Evolutionary conservation across 305 asterid genomes (phyloP), one percentile per base, ranked within the genome.

Genomic region (Solanum hybrid): DNA sequence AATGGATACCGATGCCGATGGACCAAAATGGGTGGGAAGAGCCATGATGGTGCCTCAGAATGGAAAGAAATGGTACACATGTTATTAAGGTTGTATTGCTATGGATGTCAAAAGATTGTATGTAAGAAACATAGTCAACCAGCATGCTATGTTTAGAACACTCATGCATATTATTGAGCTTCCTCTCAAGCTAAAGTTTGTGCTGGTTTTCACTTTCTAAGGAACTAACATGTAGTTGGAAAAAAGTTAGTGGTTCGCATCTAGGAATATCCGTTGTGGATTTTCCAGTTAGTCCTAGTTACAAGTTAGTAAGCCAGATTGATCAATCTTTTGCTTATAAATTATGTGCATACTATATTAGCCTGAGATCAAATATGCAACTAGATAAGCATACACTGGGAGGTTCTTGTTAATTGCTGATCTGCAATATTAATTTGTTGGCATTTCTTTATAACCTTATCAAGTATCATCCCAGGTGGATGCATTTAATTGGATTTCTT

Each of bases 401-500:
- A 78, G 51, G 85, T 78, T 78, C 87, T 82, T 2, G 87, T 1
- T 42, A 2, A 18, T 2, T 82, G 71, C 39, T 83, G 39, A 83
- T 83, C 40, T 42, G 51, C 87, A 83, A 42, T 28, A 42, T 36
- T 42, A 64, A 29, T 83, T 33, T 80, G 76, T 90, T 89, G 90
- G 86, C 89, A 90, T 92, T 90, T 86, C 86, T 93, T 92, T 90
- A 90, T 97, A 92, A 96, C 93, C 94, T 93, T 92, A 92, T 93
- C 91, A 92, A 94, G 96, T 93, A 94, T 94, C 97, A 95, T 95
- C 98, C 98, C 95, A 95, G 97, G 98, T 96, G 94, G 93, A 92
- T 96, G 92, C 98, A 91, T 96, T 96, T 97, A 96, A 96, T 94
- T 96, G 98, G 98, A 95, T 96, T 96, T 96, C 95, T 97, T 96